These are phyloP conservation scores for Fragilariopsis cylindrus DNA, from an alignment of 108 stramenopile species.

Conservation along the genomic window DNA sequence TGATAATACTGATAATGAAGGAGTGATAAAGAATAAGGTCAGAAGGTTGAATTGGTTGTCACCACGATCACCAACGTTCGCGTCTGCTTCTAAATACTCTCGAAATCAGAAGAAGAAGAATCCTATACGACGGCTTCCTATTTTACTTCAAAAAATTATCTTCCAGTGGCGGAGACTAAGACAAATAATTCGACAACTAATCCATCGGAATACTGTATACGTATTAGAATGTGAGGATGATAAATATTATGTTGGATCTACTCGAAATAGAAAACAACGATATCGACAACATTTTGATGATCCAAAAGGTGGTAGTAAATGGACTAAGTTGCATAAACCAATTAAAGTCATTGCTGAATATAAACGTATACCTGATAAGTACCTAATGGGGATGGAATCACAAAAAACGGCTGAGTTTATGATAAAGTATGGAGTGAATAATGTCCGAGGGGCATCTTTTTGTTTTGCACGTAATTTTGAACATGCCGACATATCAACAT, in stretches of 20 bases:
- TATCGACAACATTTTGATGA: constrained; percentile 41
- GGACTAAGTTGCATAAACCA: constrained; percentile 58
- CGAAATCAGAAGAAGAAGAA: background rate
- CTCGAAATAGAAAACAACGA: constrained; percentile 47
- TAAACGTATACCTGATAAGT: constrained; percentile 46
- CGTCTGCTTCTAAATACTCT: too few relatives aligned
- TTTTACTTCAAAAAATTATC: background rate
- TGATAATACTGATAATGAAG: too few relatives aligned
- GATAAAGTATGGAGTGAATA: constrained; percentile 60
- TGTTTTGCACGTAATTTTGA: constrained; percentile 42
- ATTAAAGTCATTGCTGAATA: constrained; percentile 45
- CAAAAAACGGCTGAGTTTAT: constrained; percentile 61
- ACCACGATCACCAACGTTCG: background rate
- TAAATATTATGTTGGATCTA: constrained; percentile 73
- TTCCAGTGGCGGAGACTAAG: constrained; percentile 2
- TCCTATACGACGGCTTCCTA: background rate
- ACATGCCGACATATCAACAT: constrained; percentile 40
- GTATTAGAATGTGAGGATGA: constrained; percentile 60
- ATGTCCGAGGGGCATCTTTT: constrained; percentile 67
- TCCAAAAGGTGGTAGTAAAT: constrained; percentile 42
- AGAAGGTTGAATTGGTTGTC: background rate
- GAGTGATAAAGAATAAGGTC: constrained; percentile 4
- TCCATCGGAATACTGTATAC: constrained; percentile 45
- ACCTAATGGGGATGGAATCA: constrained; percentile 55
- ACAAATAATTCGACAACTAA: constrained; percentile 1